Conservation (phyloP, 768 basidiomycete genomes). For the Phallus indusiatus region DNA sequence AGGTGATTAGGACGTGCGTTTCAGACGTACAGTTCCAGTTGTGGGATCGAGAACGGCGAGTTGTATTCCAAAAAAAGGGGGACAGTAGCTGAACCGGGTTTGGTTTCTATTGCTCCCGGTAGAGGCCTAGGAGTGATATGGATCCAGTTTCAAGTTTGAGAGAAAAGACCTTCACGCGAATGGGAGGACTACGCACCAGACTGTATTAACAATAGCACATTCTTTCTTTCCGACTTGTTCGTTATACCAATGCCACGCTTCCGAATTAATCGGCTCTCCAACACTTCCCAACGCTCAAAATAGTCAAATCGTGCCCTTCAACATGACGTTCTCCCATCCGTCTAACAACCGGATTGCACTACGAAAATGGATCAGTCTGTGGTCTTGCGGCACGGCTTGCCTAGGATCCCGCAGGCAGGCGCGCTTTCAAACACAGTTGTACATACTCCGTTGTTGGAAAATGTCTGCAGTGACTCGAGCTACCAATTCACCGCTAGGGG, state of each 20-base stretch:
- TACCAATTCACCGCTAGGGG: slow-evolving; percentile 89
- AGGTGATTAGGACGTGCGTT: not conserved
- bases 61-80: slow-evolving; percentile 95
- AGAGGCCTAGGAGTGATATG: slow-evolving; percentile 94
- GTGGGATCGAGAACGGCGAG: slow-evolving; percentile 79
- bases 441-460: too few relatives aligned
- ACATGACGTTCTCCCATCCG: slow-evolving; percentile 82
- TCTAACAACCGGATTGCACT: slow-evolving; percentile 87
- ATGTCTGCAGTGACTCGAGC: too few relatives aligned
- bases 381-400: slow-evolving; percentile 88
- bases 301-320: slow-evolving; percentile 69
- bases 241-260: slow-evolving; percentile 99
- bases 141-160: slow-evolving; percentile 70
- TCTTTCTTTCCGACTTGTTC: slow-evolving; percentile 83
- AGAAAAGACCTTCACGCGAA: slow-evolving; percentile 1
- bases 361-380: slow-evolving; percentile 95
- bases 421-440: slow-evolving; percentile 93
- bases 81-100: slow-evolving; percentile 93
- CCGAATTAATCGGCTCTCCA: slow-evolving; percentile 98
- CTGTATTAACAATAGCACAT: slow-evolving; percentile 92
- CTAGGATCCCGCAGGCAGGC: slow-evolving; percentile 94
- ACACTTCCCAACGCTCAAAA: slow-evolving; percentile 82
- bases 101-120: slow-evolving; percentile 92
- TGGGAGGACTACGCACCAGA: slow-evolving; percentile 41
- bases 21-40: slow-evolving; percentile 45